A percentile compares a stretch with the other conserved stretches of the same genome.
These are phyloP conservation scores for Darksidea phi DNA, from an alignment of 495 filamentous ascomycete species.

Conservation along the genomic window DNA sequence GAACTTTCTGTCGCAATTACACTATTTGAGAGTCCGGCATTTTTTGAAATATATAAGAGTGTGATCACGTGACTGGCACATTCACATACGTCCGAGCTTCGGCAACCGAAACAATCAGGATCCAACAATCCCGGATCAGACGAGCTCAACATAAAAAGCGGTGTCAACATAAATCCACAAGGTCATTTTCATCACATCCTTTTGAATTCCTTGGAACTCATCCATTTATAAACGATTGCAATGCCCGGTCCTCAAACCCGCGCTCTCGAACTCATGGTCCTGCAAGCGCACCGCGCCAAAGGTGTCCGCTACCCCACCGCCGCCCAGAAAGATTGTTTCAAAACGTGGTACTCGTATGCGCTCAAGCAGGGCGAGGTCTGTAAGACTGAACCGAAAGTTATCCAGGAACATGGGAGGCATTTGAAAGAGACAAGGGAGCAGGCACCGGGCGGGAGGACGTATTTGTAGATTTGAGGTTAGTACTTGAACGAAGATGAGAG, in stretches of 20 bases:
- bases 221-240: not conserved
- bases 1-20: not conserved
- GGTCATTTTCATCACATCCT: not conserved
- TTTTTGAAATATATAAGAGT: not conserved
- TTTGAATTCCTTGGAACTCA: not conserved
- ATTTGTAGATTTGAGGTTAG: conserved; percentile 26
- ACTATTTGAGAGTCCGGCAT: not conserved
- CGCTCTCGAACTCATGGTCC: conserved; percentile 21
- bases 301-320: conserved; percentile 23
- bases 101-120: not conserved
- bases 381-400: conserved; percentile 12
- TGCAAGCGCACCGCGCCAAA: conserved; percentile 31
- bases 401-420: conserved; percentile 8
- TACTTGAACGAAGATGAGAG: too few relatives aligned
- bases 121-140: not conserved
- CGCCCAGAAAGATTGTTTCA: conserved; percentile 24
- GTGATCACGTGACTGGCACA: not conserved
- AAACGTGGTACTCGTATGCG: conserved; percentile 33
- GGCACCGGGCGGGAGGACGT: conserved; percentile 20
- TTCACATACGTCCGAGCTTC: not conserved
- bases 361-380: conserved; percentile 14
- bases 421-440: conserved; percentile 15
- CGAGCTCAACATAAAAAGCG: not conserved
- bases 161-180: not conserved
- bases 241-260: conserved; percentile 22